phyloP scores from a whole-genome alignment of 164 flowering plant genomes.

The Vitis amurensis region DNA sequence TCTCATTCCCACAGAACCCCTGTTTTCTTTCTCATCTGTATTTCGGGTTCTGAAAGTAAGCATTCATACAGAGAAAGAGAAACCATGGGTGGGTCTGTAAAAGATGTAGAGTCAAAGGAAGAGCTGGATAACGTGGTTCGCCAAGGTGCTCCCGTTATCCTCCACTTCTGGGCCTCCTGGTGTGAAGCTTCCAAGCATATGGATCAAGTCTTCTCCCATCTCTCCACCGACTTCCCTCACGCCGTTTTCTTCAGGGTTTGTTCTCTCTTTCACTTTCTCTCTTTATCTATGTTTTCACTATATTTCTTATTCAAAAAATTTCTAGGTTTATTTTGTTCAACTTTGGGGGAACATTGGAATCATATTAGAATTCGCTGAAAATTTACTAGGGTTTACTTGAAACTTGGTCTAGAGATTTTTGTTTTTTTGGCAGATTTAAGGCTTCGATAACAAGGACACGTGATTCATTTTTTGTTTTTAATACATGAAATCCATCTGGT shows the following conservation, averaged over 20 bases:
- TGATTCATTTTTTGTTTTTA: too few species aligned
- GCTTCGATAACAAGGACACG: too few species aligned
- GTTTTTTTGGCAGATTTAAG: too few species aligned
- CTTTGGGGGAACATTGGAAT: too few species aligned
- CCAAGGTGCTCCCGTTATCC: slow-evolving; percentile 48
- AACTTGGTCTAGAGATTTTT: too few species aligned
- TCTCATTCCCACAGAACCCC: too few species aligned
- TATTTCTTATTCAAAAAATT: too few species aligned
- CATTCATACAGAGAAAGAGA: slow-evolving; percentile 6
- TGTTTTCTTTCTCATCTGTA: neutral
- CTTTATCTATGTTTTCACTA: neutral
- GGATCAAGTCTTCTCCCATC: slow-evolving; percentile 92
- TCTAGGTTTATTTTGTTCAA: too few species aligned
- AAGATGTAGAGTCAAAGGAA: slow-evolving; percentile 66
- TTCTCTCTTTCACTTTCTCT: neutral
- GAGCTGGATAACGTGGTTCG: slow-evolving; percentile 49
- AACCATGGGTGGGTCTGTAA: slow-evolving; percentile 71
- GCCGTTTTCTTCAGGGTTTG: slow-evolving; percentile 69
- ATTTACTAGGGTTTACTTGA: too few species aligned
- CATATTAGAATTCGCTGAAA: too few species aligned
- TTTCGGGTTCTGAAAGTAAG: too few species aligned
- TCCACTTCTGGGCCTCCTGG: slow-evolving; percentile 99
- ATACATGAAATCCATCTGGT: too few species aligned
- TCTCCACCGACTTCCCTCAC: slow-evolving; percentile 85
- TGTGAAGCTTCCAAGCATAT: slow-evolving; percentile 97